Evolutionary conservation across 169 alveolate genomes (phyloP).

Genomic region (Babesia sp.): DNA sequence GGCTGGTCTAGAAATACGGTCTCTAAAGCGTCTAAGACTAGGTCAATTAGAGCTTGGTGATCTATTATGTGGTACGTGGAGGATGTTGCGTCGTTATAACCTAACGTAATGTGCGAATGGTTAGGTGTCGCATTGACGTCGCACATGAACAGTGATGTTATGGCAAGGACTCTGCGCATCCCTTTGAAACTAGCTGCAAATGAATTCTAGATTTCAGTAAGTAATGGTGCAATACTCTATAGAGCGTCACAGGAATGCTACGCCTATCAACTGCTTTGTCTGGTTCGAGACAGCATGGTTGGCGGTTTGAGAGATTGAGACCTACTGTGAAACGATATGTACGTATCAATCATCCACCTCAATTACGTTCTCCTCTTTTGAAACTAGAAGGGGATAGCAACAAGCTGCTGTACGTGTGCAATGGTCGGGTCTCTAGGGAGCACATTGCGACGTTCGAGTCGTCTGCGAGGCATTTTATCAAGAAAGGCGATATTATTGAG

Average conservation of each 20-base stretch:
- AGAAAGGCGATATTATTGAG: constrained; percentile 49
- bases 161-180: too few species aligned
- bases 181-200: too few species aligned
- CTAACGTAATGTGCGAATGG: too few species aligned
- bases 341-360: constrained; percentile 66
- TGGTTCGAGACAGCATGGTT: constrained; percentile 62
- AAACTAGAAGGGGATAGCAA: constrained; percentile 50
- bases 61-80: constrained; percentile 58
- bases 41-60: constrained; percentile 45
- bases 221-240: too few species aligned
- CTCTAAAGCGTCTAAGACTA: constrained; percentile 35
- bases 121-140: too few species aligned
- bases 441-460: constrained; percentile 6
- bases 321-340: constrained; percentile 54
- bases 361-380: constrained; percentile 45
- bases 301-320: constrained; percentile 66
- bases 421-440: constrained; percentile 38
- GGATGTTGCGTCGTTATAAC: constrained; percentile 36
- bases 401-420: constrained; percentile 63
- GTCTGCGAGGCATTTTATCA: constrained; percentile 28
- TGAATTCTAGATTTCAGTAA: too few species aligned
- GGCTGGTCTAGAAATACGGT: constrained; percentile 60
- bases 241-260: too few species aligned
- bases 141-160: too few species aligned
- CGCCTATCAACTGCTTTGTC: not conserved